Percentiles rank a stretch among this genome's conserved stretches.
Evolutionary conservation across 495 filamentous ascomycete species (phyloP).

Genomic region (Aspergillus steynii): DNA sequence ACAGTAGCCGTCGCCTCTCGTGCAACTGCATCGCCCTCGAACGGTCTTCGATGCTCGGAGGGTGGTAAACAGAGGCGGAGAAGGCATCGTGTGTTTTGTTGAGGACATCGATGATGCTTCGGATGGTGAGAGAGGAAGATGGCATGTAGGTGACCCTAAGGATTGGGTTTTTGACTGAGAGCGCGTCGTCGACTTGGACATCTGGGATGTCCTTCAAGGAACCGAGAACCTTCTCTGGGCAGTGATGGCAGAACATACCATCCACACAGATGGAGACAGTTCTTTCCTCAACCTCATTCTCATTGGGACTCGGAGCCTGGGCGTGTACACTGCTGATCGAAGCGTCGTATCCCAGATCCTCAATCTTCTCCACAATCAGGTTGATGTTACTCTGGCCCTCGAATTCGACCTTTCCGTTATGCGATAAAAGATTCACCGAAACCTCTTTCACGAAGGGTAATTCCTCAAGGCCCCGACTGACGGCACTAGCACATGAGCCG

Average conservation of each 20-base stretch:
- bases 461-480: slow-evolving; percentile 64
- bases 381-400: slow-evolving; percentile 51
- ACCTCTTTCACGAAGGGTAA: slow-evolving; percentile 62
- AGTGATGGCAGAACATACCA: slow-evolving; percentile 88
- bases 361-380: slow-evolving; percentile 67
- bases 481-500: slow-evolving; percentile 65
- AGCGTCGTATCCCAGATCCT: slow-evolving; percentile 79
- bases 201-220: slow-evolving; percentile 53
- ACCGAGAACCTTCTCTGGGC: slow-evolving; percentile 61
- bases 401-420: slow-evolving; percentile 70
- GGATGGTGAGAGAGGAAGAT: slow-evolving; percentile 70
- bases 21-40: slow-evolving; percentile 67
- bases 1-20: slow-evolving; percentile 60
- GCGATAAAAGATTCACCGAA: slow-evolving; percentile 68
- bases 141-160: slow-evolving; percentile 72
- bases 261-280: slow-evolving; percentile 67
- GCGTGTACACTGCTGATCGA: slow-evolving; percentile 47
- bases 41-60: slow-evolving; percentile 82
- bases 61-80: slow-evolving; percentile 68
- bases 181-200: slow-evolving; percentile 49
- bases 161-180: slow-evolving; percentile 60
- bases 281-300: slow-evolving; percentile 38
- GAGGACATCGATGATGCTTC: slow-evolving; percentile 69
- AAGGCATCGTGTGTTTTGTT: slow-evolving; percentile 65
- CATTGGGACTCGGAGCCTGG: slow-evolving; percentile 14